Conservation (phyloP, 345 rosid genomes). For the Populus simonii region DNA sequence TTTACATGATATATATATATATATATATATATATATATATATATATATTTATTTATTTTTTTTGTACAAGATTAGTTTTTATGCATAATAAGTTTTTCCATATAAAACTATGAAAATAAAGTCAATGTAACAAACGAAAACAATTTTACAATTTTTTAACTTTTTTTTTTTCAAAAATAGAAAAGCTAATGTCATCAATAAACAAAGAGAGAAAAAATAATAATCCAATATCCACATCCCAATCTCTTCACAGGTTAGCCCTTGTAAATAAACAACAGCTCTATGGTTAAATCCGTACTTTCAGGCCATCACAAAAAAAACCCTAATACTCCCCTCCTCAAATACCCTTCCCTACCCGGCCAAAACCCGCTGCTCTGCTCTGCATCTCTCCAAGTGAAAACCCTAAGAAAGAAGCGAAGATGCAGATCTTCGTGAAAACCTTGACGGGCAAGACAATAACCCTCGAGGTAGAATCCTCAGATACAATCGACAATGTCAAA, state of each 20-base stretch:
- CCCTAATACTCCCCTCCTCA: background rate
- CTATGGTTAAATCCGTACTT: background rate
- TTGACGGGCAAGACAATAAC: conserved; percentile 19
- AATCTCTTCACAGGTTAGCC: background rate
- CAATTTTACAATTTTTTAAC: no score
- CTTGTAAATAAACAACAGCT: background rate
- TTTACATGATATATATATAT: no score
- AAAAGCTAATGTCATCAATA: no score
- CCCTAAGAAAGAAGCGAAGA: background rate
- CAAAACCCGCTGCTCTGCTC: background rate
- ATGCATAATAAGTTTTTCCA: no score
- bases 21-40: no score
- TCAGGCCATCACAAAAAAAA: background rate
- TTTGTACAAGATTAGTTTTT: no score
- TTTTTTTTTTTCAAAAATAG: no score
- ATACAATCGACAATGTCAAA: conserved; percentile 8
- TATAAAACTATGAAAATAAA: no score
- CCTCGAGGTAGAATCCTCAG: conserved; percentile 14
- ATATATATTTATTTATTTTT: no score
- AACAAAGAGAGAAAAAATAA: no score
- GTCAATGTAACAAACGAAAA: no score
- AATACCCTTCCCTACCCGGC: background rate
- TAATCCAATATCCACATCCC: background rate
- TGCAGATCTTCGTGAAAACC: conserved; percentile 23
- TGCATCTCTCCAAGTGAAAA: background rate